A percentile compares a stretch with the other conserved stretches of the same genome.
Evolutionary conservation across 2,329 filamentous ascomycete species (phyloP).

Genomic region (Colletotrichum horii): DNA sequence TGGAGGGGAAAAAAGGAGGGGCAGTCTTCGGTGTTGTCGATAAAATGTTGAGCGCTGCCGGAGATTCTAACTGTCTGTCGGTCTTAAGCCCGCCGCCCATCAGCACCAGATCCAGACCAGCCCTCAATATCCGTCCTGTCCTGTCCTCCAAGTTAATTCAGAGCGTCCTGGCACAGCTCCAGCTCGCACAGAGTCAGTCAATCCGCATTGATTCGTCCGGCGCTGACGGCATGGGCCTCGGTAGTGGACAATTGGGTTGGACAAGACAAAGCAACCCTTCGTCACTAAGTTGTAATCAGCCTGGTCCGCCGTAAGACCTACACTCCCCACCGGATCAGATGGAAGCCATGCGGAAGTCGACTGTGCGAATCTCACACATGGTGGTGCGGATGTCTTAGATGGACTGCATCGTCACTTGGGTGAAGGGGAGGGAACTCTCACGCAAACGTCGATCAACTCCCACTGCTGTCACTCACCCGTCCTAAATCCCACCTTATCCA

Average conservation of each 20-base stretch:
- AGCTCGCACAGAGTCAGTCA: constrained; percentile 19
- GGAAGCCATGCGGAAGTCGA: not conserved
- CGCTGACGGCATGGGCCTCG: constrained; percentile 11
- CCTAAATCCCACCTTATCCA: not conserved
- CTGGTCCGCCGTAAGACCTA: not conserved
- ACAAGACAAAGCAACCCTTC: not conserved
- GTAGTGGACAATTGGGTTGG: not conserved
- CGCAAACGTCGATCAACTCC: constrained; percentile 6
- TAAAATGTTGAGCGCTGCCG: constrained; percentile 13
- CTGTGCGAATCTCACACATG: not conserved
- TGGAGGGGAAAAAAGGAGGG: constrained; percentile 14
- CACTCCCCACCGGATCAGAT: not conserved
- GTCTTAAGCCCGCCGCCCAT: constrained; percentile 12
- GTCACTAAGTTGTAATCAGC: not conserved
- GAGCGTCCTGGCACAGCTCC: constrained; percentile 16
- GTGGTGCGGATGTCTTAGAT: not conserved
- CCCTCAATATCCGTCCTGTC: not conserved
- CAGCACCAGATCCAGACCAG: not conserved
- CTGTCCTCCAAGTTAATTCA: not conserved
- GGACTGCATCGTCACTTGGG: not conserved
- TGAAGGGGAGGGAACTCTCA: not conserved
- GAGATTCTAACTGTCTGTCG: constrained; percentile 16
- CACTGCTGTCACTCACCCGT: not conserved
- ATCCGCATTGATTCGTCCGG: constrained; percentile 12
- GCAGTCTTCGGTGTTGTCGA: constrained; percentile 14